Conservation (phyloP, 768 basidiomycete species). For the Guyanaporus albipodus region DNA sequence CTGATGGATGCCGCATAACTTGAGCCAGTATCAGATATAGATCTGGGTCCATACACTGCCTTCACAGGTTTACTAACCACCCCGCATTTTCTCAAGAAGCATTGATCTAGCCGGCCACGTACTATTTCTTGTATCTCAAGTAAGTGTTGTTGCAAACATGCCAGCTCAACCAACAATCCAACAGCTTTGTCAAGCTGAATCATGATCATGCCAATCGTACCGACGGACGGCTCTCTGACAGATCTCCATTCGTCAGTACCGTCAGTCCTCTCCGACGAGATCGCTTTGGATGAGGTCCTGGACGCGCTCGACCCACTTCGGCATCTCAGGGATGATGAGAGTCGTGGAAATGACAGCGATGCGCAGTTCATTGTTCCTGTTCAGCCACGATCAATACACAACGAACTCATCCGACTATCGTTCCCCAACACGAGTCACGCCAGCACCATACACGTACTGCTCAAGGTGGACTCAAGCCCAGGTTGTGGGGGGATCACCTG, state of each 20-base stretch:
- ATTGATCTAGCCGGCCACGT: too few species aligned
- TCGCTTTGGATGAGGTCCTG: conserved; percentile 51
- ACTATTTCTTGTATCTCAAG: too few species aligned
- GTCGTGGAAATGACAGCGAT: conserved; percentile 20
- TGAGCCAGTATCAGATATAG: too few species aligned
- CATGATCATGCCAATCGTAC: conserved; percentile 5
- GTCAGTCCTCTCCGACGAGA: conserved; percentile 23
- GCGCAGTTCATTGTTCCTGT: conserved; percentile 43
- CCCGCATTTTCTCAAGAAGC: too few species aligned
- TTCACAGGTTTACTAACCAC: too few species aligned
- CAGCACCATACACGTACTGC: conserved; percentile 30
- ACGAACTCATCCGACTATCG: conserved; percentile 46
- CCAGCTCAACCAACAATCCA: not conserved
- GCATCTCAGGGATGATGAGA: conserved; percentile 48
- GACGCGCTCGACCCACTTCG: conserved; percentile 57
- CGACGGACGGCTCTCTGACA: not conserved
- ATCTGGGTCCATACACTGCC: too few species aligned
- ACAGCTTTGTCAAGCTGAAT: not conserved
- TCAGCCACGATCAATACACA: conserved; percentile 48
- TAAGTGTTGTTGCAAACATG: not conserved
- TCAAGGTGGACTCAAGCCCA: conserved; percentile 74
- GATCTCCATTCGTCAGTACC: conserved; percentile 10
- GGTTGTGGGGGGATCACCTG: conserved; percentile 92
- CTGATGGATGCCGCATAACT: too few species aligned
- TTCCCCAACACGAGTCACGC: conserved; percentile 21